Evolutionary conservation across 2,329 filamentous ascomycete species (phyloP), one percentile per base, ranked within the genome.

Genomic region (Botrytis tulipae): DNA sequence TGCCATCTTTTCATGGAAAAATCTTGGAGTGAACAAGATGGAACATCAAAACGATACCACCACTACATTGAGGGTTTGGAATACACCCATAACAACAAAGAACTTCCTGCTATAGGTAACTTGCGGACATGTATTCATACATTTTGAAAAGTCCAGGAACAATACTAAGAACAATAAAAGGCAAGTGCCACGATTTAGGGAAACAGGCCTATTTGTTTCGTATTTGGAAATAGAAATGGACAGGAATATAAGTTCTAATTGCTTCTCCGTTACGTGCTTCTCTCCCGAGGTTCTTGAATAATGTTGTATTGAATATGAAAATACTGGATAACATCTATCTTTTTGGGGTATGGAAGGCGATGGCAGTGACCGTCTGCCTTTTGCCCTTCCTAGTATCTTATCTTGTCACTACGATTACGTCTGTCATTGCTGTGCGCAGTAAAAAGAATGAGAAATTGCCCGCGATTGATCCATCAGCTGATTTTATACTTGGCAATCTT

Each of bases 401-500:
- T 29, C 10, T 74, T 2, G 57, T 74, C 44, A 76, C 73, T 7
- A 71, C 72, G 12, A 12, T 75, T n/a, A 44, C 29, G 37, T 76
- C 74, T 10, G 59, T 12, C 22, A 35, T 72, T 22, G 29, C 68
- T 16, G 46, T 76, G 22, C n/a, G 20, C 32, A 48, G 62, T n/a
- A 74, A 66, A 59, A 48, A 71, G 14, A 46, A 72, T 37, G 48
- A 37, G 16, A 76, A 73, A 69, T 46, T 54, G 18, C 75, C 75
- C 7, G 76, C 77, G 3, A 74, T 76, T n/a, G 66, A 74, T 14
- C 77, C 77, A 1, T 78, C 77, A 14, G 44, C 69, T 1, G 57
- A 76, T 22, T 77, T 77, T 20, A 61, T 73, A 9, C 63, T 78
- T 20, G 77, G 76, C 7, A 77, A 78, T 37, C 44, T 78, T 8